A percentile compares a stretch with the other conserved stretches of the same genome.
These are phyloP conservation scores for Hypomontagnella monticulosa DNA, from an alignment of 495 filamentous ascomycete genomes.

Conservation along the genomic window DNA sequence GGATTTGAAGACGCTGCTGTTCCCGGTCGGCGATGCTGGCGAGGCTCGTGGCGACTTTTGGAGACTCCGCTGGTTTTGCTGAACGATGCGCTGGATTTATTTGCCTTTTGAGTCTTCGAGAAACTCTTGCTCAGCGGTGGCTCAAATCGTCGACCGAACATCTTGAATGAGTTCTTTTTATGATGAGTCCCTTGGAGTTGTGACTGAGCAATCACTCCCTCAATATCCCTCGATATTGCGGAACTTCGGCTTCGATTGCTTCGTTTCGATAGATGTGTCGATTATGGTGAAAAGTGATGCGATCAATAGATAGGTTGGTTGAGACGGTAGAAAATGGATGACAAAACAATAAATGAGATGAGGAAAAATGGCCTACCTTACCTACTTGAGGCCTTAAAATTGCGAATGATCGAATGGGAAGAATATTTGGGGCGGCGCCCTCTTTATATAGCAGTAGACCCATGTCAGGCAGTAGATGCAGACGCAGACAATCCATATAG, in stretches of 20 bases:
- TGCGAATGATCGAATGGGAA: conserved; percentile 22
- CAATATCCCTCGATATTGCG: conserved; percentile 1
- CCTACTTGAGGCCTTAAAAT: conserved; percentile 30
- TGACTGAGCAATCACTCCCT: conserved; percentile 15
- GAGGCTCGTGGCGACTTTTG: conserved; percentile 55
- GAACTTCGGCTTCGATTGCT: conserved; percentile 1
- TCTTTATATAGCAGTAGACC: conserved; percentile 46
- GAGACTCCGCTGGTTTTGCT: conserved; percentile 57
- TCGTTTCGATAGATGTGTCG: neutral
- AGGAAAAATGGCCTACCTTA: conserved; percentile 36
- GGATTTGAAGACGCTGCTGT: conserved; percentile 45
- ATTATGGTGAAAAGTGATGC: conserved; percentile 9
- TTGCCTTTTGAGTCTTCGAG: conserved; percentile 52
- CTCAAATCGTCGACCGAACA: conserved; percentile 57
- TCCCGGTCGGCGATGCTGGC: conserved; percentile 50
- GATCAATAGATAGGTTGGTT: neutral
- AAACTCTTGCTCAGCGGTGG: conserved; percentile 53
- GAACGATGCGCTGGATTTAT: conserved; percentile 58
- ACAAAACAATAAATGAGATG: conserved; percentile 24
- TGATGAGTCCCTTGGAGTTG: conserved; percentile 6
- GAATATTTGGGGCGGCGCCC: conserved; percentile 33
- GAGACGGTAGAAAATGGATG: conserved; percentile 11
- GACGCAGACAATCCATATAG: neutral
- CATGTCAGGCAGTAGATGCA: conserved; percentile 40
- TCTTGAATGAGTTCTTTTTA: conserved; percentile 40